phyloP scores from a whole-genome alignment of 768 basidiomycete species.

The Brasilioporus rufonigricans region DNA sequence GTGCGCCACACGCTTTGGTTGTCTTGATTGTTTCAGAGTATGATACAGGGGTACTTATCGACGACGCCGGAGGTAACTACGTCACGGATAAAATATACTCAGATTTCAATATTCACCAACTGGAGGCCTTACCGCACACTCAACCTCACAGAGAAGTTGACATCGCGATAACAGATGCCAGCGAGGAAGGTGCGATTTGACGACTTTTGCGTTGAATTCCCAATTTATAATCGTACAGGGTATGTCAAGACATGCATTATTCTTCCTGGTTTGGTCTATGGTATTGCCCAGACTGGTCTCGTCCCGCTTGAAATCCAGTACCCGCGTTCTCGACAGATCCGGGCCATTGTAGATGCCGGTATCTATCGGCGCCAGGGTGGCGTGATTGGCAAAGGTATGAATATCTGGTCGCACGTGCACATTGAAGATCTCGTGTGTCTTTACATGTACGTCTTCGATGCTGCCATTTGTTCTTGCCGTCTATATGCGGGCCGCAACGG shows the following conservation, averaged over 20 bases:
- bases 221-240: conserved; percentile 34
- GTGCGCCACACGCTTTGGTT: conserved; percentile 20
- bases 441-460: conserved; percentile 44
- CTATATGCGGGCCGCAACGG: conserved; percentile 38
- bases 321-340: conserved; percentile 51
- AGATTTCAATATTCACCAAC: conserved; percentile 44
- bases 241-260: conserved; percentile 52
- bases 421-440: conserved; percentile 47
- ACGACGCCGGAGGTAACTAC: conserved; percentile 40
- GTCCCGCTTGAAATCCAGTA: conserved; percentile 54
- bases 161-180: conserved; percentile 43
- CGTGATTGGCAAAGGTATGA: conserved; percentile 54
- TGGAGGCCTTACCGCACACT: conserved; percentile 44
- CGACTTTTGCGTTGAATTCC: neutral
- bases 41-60: conserved; percentile 16
- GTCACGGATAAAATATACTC: conserved; percentile 42
- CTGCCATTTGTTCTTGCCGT: conserved; percentile 18
- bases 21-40: neutral
- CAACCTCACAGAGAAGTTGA: conserved; percentile 53
- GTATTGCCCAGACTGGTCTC: conserved; percentile 46
- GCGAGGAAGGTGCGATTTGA: conserved; percentile 39
- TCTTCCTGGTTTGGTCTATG: conserved; percentile 57
- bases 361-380: conserved; percentile 50
- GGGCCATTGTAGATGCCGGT: conserved; percentile 42
- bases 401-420: conserved; percentile 61